Base-by-base conservation (phyloP, 208 protist species). In the Leptomonas seymouri region DNA sequence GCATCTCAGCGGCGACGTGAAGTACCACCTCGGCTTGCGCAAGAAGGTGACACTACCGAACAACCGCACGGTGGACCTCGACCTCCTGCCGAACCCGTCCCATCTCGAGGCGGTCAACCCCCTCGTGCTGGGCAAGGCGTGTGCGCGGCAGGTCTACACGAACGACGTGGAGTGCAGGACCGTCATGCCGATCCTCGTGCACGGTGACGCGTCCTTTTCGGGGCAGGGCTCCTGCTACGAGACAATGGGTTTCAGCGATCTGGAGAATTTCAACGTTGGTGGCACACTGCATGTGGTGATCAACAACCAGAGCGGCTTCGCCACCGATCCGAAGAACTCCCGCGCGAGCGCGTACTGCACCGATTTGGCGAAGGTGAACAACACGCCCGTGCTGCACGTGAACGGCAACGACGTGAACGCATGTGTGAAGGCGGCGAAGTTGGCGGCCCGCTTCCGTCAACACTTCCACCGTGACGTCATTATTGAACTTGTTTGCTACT, bases 291-390 rank as follows among this genome's bases (percentile, higher is more conserved):
- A 99, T 78, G 92, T 99, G 54, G 91, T 99, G 44, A 93, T 99
- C 50, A 99, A 99, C 89, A 99, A 99, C 84, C 97, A 99, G 86
- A 98, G 99, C 70, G 97, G 97, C 71, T 99, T 99, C 89, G 99
- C 98, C 20, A 98, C 98, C 3, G 90, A 99, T 82, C 95, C 97
- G 48, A 85, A 74, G 65, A 83, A 93, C 54, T 84, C 87, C 30
- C 93, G 97, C 46, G 94, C 95, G 8, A 97, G 94, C 41, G 87
- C 87, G 21, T 99, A 99, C 84, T 99, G 97, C 85, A 98, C 96
- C 20, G 98, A 99, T 78, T 76, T 99, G 16, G 92, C 94, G 12
- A 99, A 99, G 79, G 85, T 95, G 39, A 90, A 97, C 88, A 87
- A 90, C 65, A 91, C 93, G 3, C 98, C 98, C 23, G 93, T 99